These are phyloP conservation scores for Hygrocybe punicea DNA, from an alignment of 768 basidiomycete species.

Conservation along the genomic window DNA sequence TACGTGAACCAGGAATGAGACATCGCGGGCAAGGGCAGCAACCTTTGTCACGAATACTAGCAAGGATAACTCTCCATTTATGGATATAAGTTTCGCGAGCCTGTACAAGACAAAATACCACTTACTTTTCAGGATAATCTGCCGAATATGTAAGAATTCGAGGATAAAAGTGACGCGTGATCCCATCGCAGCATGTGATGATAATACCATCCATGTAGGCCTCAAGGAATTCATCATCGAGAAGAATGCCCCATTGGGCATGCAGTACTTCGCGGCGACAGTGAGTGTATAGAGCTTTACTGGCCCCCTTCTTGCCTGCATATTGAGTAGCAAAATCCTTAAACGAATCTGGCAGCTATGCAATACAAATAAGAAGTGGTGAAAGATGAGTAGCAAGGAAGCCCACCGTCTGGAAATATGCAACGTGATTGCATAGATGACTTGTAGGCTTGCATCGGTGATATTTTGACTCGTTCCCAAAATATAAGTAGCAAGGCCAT, in stretches of 20 bases:
- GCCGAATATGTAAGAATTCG: constrained; percentile 37
- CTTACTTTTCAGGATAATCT: constrained; percentile 44
- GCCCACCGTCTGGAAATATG: constrained; percentile 8
- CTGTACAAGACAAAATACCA: not conserved
- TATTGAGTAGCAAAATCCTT: not conserved
- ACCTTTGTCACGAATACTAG: constrained; percentile 38
- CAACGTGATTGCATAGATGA: constrained; percentile 5
- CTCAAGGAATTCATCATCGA: constrained; percentile 34
- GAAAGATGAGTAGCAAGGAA: not conserved
- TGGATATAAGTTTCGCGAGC: not conserved
- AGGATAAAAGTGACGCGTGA: constrained; percentile 30
- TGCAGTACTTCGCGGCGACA: constrained; percentile 6
- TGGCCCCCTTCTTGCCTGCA: not conserved
- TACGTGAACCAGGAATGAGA: constrained; percentile 24
- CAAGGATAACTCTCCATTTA: constrained; percentile 28
- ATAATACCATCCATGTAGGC: constrained; percentile 36
- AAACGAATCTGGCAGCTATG: constrained; percentile 1
- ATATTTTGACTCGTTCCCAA: constrained; percentile 16
- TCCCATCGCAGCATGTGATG: constrained; percentile 28
- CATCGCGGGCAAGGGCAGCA: constrained; percentile 38
- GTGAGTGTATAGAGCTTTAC: constrained; percentile 2
- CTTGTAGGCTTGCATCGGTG: not conserved
- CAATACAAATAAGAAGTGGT: not conserved
- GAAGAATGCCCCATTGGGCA: constrained; percentile 2
- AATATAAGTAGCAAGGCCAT: constrained; percentile 13